phyloP scores from a whole-genome alignment of 2,329 filamentous ascomycete species.

The Phaeosphaeria sp. region DNA sequence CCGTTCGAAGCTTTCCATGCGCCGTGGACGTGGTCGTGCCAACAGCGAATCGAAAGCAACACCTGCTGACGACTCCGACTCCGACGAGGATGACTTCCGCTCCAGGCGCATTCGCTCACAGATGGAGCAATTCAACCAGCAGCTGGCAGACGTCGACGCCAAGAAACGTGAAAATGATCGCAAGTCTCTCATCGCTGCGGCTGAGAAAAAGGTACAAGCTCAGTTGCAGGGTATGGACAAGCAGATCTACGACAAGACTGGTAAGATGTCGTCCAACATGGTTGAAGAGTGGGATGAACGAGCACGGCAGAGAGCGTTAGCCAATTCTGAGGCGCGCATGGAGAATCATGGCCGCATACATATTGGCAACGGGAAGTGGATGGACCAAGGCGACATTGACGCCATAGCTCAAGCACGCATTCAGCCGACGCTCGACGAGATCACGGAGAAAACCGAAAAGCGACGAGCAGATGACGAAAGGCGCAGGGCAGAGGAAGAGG shows the following conservation, averaged over 20 bases:
- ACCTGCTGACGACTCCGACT: constrained; percentile 31
- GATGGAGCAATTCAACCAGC: constrained; percentile 78
- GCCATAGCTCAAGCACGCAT: constrained; percentile 78
- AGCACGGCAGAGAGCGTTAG: constrained; percentile 72
- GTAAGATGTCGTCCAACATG: constrained; percentile 72
- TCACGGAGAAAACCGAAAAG: constrained; percentile 77
- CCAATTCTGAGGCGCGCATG: constrained; percentile 67
- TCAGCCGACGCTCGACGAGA: constrained; percentile 84
- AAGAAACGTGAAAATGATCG: constrained; percentile 79
- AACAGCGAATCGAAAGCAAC: constrained; percentile 68
- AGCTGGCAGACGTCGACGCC: constrained; percentile 71
- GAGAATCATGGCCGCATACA: constrained; percentile 66
- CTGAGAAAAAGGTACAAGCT: constrained; percentile 84
- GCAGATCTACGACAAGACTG: constrained; percentile 77
- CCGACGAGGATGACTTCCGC: constrained; percentile 66
- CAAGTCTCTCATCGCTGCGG: constrained; percentile 75
- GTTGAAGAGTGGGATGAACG: constrained; percentile 81
- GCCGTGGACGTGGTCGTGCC: constrained; percentile 64
- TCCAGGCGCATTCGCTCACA: constrained; percentile 77
- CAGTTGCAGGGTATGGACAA: constrained; percentile 83
- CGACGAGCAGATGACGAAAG: constrained; percentile 73
- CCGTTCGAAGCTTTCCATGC: constrained; percentile 59
- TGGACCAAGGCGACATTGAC: constrained; percentile 80
- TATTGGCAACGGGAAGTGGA: constrained; percentile 80
- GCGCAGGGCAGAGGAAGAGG: constrained; percentile 70